These are phyloP conservation scores for Graphiopsis chlorocephala DNA, from an alignment of 2,329 filamentous ascomycete genomes.

Conservation along the genomic window DNA sequence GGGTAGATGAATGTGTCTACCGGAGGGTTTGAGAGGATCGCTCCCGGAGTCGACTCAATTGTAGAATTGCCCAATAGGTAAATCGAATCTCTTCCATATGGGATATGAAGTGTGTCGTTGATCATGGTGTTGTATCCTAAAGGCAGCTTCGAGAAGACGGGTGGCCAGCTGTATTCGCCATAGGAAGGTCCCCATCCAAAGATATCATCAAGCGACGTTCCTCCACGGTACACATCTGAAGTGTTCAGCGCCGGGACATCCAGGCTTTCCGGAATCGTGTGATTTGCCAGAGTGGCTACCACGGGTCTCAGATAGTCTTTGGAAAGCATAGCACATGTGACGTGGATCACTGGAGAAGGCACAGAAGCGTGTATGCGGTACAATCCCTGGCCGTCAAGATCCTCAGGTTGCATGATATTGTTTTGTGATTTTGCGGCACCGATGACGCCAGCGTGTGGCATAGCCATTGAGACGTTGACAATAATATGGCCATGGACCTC, in stretches of 20 bases:
- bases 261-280: conserved; percentile 49
- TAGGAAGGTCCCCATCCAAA: conserved; percentile 61
- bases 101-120: conserved; percentile 45
- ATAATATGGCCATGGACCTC: conserved; percentile 56
- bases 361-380: conserved; percentile 68
- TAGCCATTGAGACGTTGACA: conserved; percentile 73
- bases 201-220: conserved; percentile 58
- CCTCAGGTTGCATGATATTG: conserved; percentile 65
- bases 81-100: conserved; percentile 51
- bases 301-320: conserved; percentile 60
- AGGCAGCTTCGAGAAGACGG: conserved; percentile 52
- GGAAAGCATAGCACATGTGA: conserved; percentile 68
- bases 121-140: conserved; percentile 64
- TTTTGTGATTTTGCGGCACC: conserved; percentile 62
- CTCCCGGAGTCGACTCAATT: conserved; percentile 28
- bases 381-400: conserved; percentile 61
- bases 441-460: conserved; percentile 71
- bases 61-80: conserved; percentile 57
- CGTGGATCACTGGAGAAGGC: conserved; percentile 67
- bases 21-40: background rate
- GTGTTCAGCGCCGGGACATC: conserved; percentile 16
- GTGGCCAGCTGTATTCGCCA: conserved; percentile 43
- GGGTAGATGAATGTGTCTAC: conserved; percentile 51
- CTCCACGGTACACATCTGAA: conserved; percentile 20
- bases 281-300: conserved; percentile 35